phyloP scores from a whole-genome alignment of 2,329 filamentous ascomycete species.

The Neopestalotiopsis clavispora region DNA sequence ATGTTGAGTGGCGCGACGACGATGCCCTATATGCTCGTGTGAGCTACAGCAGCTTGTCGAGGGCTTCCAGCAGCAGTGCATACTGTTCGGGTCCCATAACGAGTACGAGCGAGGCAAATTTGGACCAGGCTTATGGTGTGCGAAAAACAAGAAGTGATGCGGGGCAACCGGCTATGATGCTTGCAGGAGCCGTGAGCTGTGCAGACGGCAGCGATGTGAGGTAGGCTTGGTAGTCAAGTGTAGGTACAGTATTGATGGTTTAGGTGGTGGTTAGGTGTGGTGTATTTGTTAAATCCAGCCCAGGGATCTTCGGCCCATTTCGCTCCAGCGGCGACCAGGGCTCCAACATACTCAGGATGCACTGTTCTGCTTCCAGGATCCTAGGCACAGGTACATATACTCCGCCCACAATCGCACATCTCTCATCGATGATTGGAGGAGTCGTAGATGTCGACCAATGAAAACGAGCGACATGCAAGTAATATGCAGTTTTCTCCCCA shows the following conservation, averaged over 20 bases:
- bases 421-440: not conserved
- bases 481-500: not conserved
- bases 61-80: not conserved
- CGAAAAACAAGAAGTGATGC: constrained; percentile 7
- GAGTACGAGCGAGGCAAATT: not conserved
- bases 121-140: constrained; percentile 9
- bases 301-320: constrained; percentile 8
- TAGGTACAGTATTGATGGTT: not conserved
- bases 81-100: not conserved
- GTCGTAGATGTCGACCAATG: not conserved
- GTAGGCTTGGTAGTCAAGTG: too few relatives aligned
- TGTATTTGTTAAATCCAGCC: not conserved
- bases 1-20: not conserved
- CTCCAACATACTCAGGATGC: not conserved
- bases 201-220: constrained; percentile 2
- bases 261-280: not conserved
- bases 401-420: not conserved
- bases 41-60: not conserved
- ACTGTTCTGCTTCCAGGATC: not conserved
- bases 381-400: constrained; percentile 1
- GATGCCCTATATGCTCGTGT: not conserved
- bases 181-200: constrained; percentile 15
- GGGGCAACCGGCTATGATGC: constrained; percentile 15
- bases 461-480: not conserved
- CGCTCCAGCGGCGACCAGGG: constrained; percentile 3